Evolutionary conservation across 257 asterid species (phyloP).

Genomic region (Solanum pennellii): DNA sequence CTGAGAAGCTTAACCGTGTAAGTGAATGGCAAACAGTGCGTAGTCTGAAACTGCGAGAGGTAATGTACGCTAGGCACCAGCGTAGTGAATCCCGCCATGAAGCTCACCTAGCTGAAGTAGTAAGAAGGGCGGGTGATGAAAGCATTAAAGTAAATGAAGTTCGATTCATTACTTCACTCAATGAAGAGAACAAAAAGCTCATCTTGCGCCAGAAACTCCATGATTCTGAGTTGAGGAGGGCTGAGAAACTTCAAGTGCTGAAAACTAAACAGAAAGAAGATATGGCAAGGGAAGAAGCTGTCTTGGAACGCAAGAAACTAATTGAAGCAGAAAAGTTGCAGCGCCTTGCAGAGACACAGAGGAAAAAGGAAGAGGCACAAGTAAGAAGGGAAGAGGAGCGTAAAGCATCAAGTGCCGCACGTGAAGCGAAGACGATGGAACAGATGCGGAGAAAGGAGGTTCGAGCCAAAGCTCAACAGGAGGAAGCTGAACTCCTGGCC

Average conservation of each 20-base stretch:
- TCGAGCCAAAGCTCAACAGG: conserved; percentile 90
- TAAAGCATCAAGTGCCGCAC: conserved; percentile 95
- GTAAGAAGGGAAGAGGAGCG: conserved; percentile 97
- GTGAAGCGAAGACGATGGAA: conserved; percentile 94
- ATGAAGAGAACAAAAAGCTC: conserved; percentile 93
- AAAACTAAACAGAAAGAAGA: conserved; percentile 89
- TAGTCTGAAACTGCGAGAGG: conserved; percentile 79
- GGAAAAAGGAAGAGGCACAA: conserved; percentile 97
- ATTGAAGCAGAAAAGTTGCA: conserved; percentile 97
- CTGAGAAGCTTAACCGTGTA: conserved; percentile 88
- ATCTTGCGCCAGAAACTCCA: conserved; percentile 81
- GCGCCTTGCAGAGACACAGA: conserved; percentile 85
- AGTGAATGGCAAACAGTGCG: conserved; percentile 93
- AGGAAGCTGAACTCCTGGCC: conserved; percentile 98
- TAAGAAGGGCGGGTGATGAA: conserved; percentile 96
- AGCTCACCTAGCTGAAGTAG: conserved; percentile 90
- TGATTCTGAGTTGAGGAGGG: conserved; percentile 91
- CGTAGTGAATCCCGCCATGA: conserved; percentile 91
- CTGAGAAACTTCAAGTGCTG: conserved; percentile 85
- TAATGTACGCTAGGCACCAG: conserved; percentile 85
- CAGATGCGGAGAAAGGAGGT: conserved; percentile 86
- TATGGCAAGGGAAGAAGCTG: conserved; percentile 98
- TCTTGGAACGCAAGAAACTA: conserved; percentile 82
- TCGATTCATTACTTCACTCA: conserved; percentile 88
- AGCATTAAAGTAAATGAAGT: conserved; percentile 98